Percentiles rank a stretch among this genome's conserved stretches.
Evolutionary conservation across 2,329 filamentous ascomycete genomes (phyloP).

Genomic region (Lasiodiplodia hormozganensis): DNA sequence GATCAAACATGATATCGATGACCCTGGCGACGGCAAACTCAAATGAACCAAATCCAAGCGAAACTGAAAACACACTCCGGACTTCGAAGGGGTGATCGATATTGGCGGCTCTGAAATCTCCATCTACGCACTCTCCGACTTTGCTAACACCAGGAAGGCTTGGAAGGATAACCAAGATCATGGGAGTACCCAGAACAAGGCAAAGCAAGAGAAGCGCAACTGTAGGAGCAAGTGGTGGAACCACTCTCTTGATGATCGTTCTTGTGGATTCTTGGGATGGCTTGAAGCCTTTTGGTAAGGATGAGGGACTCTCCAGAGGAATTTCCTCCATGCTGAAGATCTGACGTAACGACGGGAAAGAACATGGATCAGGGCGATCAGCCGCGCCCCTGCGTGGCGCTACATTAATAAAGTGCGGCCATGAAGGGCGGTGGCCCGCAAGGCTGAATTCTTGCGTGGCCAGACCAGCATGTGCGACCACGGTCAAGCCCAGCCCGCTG

Average conservation of each 20-base stretch:
- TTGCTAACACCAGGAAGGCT: neutral
- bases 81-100: neutral
- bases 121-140: neutral
- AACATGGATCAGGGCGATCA: no score
- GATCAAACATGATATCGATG: constrained; percentile 1
- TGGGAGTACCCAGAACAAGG: neutral
- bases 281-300: no score
- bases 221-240: neutral
- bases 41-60: neutral
- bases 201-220: neutral
- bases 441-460: neutral
- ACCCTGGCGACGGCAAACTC: neutral
- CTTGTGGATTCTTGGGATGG: no score
- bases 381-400: no score
- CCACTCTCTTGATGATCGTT: no score
- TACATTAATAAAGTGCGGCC: neutral
- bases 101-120: neutral
- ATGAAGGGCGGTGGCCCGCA: neutral
- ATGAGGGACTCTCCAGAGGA: no score
- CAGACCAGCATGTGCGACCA: neutral
- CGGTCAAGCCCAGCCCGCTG: neutral
- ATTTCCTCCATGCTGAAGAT: no score
- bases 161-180: neutral
- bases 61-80: neutral
- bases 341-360: no score